phyloP scores from a whole-genome alignment of 2,329 filamentous ascomycete species.

The Cladophialophora exuberans region DNA sequence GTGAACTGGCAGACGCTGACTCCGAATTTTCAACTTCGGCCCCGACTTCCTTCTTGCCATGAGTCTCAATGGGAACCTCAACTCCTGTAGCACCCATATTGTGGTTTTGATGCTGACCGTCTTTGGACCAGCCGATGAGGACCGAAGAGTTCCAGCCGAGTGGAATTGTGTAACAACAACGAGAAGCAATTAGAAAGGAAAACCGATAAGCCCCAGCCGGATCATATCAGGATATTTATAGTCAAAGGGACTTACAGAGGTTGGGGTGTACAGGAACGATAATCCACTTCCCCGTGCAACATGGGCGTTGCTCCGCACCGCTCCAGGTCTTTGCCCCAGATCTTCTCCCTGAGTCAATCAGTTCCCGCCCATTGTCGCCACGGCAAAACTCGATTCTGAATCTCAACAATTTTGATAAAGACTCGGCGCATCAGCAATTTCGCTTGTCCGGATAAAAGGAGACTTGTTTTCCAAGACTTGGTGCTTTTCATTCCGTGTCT shows the following conservation, averaged over 20 bases:
- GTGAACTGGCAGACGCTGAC: conserved; percentile 26
- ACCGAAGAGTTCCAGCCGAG: background rate
- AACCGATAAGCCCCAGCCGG: conserved; percentile 4
- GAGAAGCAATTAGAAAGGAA: background rate
- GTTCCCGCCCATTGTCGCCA: background rate
- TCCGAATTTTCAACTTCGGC: conserved; percentile 31
- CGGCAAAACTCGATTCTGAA: background rate
- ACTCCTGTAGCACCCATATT: conserved; percentile 13
- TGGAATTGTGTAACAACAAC: conserved; percentile 5
- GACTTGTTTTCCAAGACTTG: background rate
- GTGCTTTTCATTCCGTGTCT: background rate
- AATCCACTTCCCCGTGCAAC: conserved; percentile 18
- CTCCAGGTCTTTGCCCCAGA: conserved; percentile 23
- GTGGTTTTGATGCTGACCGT: background rate
- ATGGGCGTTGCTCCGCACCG: conserved; percentile 11
- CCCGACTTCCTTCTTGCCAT: conserved; percentile 5
- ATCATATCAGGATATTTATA: conserved; percentile 21
- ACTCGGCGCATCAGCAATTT: background rate
- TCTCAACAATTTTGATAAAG: conserved; percentile 7
- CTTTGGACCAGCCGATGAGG: background rate
- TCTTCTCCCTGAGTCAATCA: background rate
- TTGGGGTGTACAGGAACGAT: conserved; percentile 7
- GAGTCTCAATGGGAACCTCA: conserved; percentile 17
- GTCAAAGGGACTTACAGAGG: conserved; percentile 11
- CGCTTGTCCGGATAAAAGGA: conserved; percentile 16